A percentile compares a stretch with the other conserved stretches of the same genome.
Evolutionary conservation across 331 rosid species (phyloP).

Genomic region (Ulmus americana): DNA sequence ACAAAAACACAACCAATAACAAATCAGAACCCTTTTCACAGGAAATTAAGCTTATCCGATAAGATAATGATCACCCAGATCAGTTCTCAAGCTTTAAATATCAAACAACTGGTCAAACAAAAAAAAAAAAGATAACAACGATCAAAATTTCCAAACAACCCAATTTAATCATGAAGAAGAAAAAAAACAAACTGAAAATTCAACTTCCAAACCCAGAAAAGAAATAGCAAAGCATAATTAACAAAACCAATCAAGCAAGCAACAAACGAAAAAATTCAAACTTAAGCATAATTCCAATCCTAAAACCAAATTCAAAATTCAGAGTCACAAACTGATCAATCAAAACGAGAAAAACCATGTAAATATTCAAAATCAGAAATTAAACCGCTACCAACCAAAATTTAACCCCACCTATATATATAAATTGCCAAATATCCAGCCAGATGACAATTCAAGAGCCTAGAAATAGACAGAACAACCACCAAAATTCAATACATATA

Average conservation of each 20-base stretch:
- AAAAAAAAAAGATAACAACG: slow-evolving; percentile 4
- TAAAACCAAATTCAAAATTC: slow-evolving; percentile 16
- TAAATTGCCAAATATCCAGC: slow-evolving; percentile 5
- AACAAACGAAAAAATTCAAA: background rate
- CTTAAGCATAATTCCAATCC: slow-evolving; percentile 12
- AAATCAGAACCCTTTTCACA: slow-evolving; percentile 19
- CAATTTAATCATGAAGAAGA: background rate
- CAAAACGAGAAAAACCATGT: slow-evolving; percentile 14
- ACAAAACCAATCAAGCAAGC: background rate
- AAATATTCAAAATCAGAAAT: slow-evolving; percentile 11
- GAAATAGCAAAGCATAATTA: slow-evolving; percentile 7
- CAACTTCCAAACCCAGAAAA: slow-evolving; percentile 3
- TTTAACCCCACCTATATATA: slow-evolving; percentile 15
- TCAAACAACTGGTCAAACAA: background rate
- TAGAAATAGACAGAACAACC: slow-evolving; percentile 16
- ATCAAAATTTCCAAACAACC: background rate
- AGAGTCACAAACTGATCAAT: slow-evolving; percentile 1
- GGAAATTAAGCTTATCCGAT: slow-evolving; percentile 13
- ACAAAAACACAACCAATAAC: slow-evolving; percentile 15
- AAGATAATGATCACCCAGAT: background rate
- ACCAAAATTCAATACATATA: background rate
- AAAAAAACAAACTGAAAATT: slow-evolving; percentile 19
- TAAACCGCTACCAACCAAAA: slow-evolving; percentile 7
- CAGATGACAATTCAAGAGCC: slow-evolving; percentile 21
- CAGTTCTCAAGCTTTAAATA: slow-evolving; percentile 1